phyloP scores from a whole-genome alignment of 495 filamentous ascomycete genomes.

The Mytilinidion resinicola region DNA sequence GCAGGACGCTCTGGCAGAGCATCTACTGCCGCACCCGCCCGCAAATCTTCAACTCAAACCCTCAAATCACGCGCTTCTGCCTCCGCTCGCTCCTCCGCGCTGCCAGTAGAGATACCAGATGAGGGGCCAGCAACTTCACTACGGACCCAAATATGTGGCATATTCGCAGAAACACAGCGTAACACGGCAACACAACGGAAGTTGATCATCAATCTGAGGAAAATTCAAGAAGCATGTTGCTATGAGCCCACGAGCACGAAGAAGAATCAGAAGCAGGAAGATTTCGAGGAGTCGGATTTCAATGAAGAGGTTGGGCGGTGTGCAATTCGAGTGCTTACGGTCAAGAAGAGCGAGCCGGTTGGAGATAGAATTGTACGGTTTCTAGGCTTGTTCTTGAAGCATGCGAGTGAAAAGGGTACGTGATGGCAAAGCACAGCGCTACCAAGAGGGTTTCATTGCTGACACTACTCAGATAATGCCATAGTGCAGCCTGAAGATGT shows the following conservation, averaged over 20 bases:
- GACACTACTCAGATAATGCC: slow-evolving; percentile 40
- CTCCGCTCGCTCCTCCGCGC: slow-evolving; percentile 54
- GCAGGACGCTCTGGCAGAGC: slow-evolving; percentile 27
- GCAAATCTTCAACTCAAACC: slow-evolving; percentile 35
- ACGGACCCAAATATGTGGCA: slow-evolving; percentile 65
- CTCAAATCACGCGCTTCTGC: slow-evolving; percentile 29
- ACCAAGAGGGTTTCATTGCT: neutral
- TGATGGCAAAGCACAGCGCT: neutral
- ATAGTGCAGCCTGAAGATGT: slow-evolving; percentile 43
- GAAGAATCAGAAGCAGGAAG: slow-evolving; percentile 40
- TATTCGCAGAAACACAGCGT: slow-evolving; percentile 84
- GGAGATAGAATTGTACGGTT: slow-evolving; percentile 83
- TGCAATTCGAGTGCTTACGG: slow-evolving; percentile 68
- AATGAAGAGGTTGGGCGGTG: slow-evolving; percentile 78
- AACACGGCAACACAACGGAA: slow-evolving; percentile 86
- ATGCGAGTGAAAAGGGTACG: slow-evolving; percentile 75
- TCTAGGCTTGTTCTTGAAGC: slow-evolving; percentile 72
- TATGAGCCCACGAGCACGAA: slow-evolving; percentile 57
- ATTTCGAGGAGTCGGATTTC: slow-evolving; percentile 75
- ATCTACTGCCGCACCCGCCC: slow-evolving; percentile 24
- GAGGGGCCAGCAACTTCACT: slow-evolving; percentile 66
- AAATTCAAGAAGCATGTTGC: slow-evolving; percentile 82
- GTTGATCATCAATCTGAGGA: slow-evolving; percentile 70
- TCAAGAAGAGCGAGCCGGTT: slow-evolving; percentile 88
- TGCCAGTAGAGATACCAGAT: slow-evolving; percentile 60